phyloP scores from a whole-genome alignment of 129 eudicot genomes.

The Flaveria robusta region DNA sequence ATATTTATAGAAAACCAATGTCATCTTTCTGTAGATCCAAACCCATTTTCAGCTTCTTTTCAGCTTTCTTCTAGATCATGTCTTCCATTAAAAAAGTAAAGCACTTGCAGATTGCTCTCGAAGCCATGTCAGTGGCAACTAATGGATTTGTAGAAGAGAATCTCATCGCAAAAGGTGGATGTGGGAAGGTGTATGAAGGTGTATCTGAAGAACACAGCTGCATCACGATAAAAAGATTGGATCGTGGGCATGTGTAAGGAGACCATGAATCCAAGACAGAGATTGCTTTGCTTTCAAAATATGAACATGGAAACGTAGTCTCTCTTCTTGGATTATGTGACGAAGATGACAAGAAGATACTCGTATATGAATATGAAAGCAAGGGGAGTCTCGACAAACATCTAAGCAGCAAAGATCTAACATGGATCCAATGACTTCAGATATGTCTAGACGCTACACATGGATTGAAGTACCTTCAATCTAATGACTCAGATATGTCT shows the following conservation, averaged over 20 bases:
- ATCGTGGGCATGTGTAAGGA: not conserved
- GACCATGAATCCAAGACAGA: not conserved
- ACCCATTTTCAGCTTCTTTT: too few relatives aligned
- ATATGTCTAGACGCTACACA: constrained; percentile 25
- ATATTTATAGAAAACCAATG: too few relatives aligned
- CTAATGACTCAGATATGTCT: constrained; percentile 34
- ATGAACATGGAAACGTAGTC: not conserved
- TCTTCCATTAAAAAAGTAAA: not conserved
- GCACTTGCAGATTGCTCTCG: constrained; percentile 26
- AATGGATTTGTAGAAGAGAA: not conserved
- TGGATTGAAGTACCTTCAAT: constrained; percentile 21
- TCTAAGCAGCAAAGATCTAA: constrained; percentile 1
- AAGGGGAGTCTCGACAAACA: constrained; percentile 32
- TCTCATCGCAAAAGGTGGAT: not conserved
- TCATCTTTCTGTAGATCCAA: too few relatives aligned
- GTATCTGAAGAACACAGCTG: not conserved
- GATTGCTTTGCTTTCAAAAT: not conserved
- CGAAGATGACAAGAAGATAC: constrained; percentile 26
- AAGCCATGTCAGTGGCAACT: constrained; percentile 34
- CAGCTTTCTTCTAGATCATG: not conserved
- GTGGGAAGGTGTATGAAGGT: not conserved
- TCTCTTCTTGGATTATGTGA: not conserved
- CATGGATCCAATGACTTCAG: constrained; percentile 32
- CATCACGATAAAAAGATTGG: not conserved
- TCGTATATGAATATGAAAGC: constrained; percentile 37